Evolutionary conservation across 2,329 filamentous ascomycete species (phyloP).

Genomic region (Lachnellula hyalina): DNA sequence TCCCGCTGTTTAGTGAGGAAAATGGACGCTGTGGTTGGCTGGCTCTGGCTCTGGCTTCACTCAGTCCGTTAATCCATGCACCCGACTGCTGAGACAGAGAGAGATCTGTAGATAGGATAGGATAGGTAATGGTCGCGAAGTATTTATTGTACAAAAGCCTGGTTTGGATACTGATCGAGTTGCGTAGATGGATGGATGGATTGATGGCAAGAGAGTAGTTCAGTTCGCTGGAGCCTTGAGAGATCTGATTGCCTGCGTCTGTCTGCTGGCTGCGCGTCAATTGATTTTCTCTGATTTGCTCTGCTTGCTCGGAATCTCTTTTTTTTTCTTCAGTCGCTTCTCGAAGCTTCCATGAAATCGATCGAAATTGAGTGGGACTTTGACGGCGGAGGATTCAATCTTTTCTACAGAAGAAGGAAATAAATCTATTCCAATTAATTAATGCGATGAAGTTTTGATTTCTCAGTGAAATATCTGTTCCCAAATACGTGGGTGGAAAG

Average conservation of each 20-base stretch:
- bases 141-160: too few relatives aligned
- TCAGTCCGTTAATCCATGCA: slow-evolving; percentile 7
- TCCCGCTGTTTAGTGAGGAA: slow-evolving; percentile 7
- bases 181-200: too few relatives aligned
- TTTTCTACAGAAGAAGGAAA: background rate
- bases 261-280: too few relatives aligned
- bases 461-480: background rate
- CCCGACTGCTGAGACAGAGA: background rate
- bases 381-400: background rate
- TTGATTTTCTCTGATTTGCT: too few relatives aligned
- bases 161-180: too few relatives aligned
- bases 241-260: too few relatives aligned
- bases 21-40: slow-evolving; percentile 8
- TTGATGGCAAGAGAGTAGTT: too few relatives aligned
- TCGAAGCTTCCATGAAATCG: background rate
- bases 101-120: background rate
- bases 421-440: too few relatives aligned
- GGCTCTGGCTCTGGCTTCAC: background rate
- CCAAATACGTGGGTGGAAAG: background rate
- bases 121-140: background rate
- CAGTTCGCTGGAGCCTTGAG: too few relatives aligned
- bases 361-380: background rate
- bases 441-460: too few relatives aligned
- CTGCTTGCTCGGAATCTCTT: too few relatives aligned
- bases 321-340: background rate